Percentiles rank a stretch among this genome's conserved stretches.
Conservation (phyloP, 2,329 filamentous ascomycete species). For the Fragosphaeria purpurea region DNA sequence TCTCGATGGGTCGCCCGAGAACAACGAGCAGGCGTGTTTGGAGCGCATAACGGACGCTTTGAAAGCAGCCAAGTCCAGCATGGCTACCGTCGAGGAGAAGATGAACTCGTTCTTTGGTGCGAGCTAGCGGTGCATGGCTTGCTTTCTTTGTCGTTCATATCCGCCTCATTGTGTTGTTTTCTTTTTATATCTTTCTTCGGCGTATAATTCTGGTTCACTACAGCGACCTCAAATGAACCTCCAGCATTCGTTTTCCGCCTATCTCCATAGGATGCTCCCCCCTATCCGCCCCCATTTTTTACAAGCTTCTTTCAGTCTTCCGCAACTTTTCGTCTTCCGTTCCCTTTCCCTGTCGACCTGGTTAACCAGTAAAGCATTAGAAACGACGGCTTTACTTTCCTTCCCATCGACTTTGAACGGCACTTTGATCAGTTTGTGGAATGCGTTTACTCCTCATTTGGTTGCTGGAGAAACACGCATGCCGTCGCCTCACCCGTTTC, state of each 20-base stretch:
- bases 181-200: too few relatives aligned
- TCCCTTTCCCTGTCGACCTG: too few relatives aligned
- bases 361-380: constrained; percentile 5
- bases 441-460: background rate
- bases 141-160: too few relatives aligned
- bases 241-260: too few relatives aligned
- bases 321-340: too few relatives aligned
- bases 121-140: background rate
- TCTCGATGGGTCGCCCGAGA: constrained; percentile 58
- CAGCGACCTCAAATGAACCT: too few relatives aligned
- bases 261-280: too few relatives aligned
- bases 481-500: too few relatives aligned
- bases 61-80: constrained; percentile 63
- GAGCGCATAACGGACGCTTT: constrained; percentile 61
- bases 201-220: too few relatives aligned
- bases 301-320: background rate
- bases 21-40: constrained; percentile 58
- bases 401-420: background rate
- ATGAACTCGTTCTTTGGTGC: constrained; percentile 58
- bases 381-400: constrained; percentile 7
- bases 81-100: constrained; percentile 58
- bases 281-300: too few relatives aligned
- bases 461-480: background rate
- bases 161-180: too few relatives aligned
- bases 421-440: background rate